These are phyloP conservation scores for Laetiporus sulphureus DNA, from an alignment of 1,284 basidiomycete genomes.

Conservation along the genomic window DNA sequence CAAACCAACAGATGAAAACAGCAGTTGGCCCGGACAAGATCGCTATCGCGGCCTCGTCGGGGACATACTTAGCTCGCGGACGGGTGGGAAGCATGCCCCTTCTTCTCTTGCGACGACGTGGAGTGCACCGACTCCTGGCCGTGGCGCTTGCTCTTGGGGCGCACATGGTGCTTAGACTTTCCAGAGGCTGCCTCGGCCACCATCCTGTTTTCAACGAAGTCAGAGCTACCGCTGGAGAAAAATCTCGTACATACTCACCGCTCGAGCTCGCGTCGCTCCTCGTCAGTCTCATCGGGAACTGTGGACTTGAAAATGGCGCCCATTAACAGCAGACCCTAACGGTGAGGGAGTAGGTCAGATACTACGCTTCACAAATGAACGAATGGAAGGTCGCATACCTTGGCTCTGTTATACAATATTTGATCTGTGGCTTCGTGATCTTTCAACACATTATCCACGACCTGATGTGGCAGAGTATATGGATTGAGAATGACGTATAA, in stretches of 20 bases:
- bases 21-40: too few relatives aligned
- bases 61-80: neutral
- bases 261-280: constrained; percentile 89
- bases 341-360: neutral
- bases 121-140: constrained; percentile 5
- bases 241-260: constrained; percentile 44
- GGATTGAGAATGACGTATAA: neutral
- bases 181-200: constrained; percentile 37
- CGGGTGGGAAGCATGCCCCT: neutral
- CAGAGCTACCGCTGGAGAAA: neutral
- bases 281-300: constrained; percentile 82
- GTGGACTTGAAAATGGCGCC: constrained; percentile 85
- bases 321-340: constrained; percentile 71
- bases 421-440: constrained; percentile 67
- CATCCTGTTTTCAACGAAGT: constrained; percentile 17
- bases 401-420: constrained; percentile 74
- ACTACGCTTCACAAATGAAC: neutral
- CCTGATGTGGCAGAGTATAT: constrained; percentile 29
- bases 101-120: constrained; percentile 1
- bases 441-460: constrained; percentile 77
- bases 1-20: too few relatives aligned
- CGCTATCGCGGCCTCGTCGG: too few relatives aligned
- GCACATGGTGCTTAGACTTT: constrained; percentile 50
- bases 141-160: constrained; percentile 16
- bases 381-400: constrained; percentile 40